Base-by-base conservation (phyloP, 805 yeast genomes). In the Candida takata region DNA sequence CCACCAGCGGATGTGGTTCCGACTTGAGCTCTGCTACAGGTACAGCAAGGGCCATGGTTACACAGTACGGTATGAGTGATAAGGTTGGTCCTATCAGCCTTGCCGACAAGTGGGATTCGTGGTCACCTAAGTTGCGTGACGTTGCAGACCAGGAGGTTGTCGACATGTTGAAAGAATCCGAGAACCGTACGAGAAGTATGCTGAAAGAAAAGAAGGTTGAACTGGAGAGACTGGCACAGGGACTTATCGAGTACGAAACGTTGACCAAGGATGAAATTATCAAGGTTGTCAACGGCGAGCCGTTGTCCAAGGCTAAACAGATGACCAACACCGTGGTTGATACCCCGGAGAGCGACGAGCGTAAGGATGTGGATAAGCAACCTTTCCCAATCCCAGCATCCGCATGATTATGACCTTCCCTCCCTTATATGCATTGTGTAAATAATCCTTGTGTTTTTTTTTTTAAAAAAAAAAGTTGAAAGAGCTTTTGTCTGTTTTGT, bases 31-130 rank as follows among this genome's bases (percentile, higher is more conserved):
- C 72, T 49, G 99, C 99, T 13, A 92, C 98, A 1, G 70, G 76
- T 38, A 87, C 86, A 38, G 98, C 98, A 2, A 72, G 95, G 52
- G 94, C 95, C 6, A 92, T 92, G 97, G 95, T 92, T 27, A 86
- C 95, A 0, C 79, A 86, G 33, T 92, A 84, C 57, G 99, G 99
- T 55, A 92, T 92, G 98, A 79, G 92, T 45, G 88, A 84, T 35
- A 75, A 71, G 38, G 84, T 92, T 38, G 98, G 99, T 2, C 98
- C 98, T 6, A 85, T 92, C 19, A 77, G 77, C 54, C 69, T 92
- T 33, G 74, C 90, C 31, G 96, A 87, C 52, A 79, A 84, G 53
- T 90, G 97, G 97, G 87, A 79, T 47, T 75, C 83, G 29, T 92
- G 98, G 98, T 86, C 96, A 2, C 83, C 90, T 11, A 76, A 77